phyloP scores from a whole-genome alignment of 768 basidiomycete species.

The Mycena rebaudengoi region DNA sequence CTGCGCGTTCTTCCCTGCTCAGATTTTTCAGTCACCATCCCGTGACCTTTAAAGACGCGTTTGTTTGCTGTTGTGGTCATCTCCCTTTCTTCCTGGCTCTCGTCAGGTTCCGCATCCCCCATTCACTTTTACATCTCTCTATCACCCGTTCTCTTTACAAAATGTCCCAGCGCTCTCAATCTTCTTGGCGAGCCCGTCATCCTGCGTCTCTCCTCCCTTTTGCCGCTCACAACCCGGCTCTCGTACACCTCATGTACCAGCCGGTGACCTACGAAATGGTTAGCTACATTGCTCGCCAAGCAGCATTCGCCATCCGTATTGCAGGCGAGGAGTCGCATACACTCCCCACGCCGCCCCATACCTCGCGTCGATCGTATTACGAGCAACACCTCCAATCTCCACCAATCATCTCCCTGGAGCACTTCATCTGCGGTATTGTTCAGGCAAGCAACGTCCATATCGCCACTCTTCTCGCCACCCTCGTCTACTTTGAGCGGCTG shows the following conservation, averaged over 20 bases:
- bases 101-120: constrained; percentile 30
- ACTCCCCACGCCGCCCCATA: constrained; percentile 41
- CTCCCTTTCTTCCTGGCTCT: constrained; percentile 19
- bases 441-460: constrained; percentile 88
- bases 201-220: constrained; percentile 86
- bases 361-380: constrained; percentile 23
- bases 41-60: constrained; percentile 16
- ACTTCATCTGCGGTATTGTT: constrained; percentile 87
- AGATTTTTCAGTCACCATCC: constrained; percentile 15
- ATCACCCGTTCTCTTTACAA: constrained; percentile 31
- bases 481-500: constrained; percentile 92
- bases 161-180: constrained; percentile 28
- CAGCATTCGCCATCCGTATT: constrained; percentile 77
- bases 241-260: constrained; percentile 80
- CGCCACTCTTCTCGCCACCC: constrained; percentile 87
- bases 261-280: constrained; percentile 89
- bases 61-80: constrained; percentile 22
- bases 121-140: constrained; percentile 27
- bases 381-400: constrained; percentile 23
- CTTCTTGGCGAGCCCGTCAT: constrained; percentile 46
- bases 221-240: constrained; percentile 78
- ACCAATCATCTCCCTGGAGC: constrained; percentile 68
- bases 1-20: not conserved
- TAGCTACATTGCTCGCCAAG: constrained; percentile 81
- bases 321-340: constrained; percentile 57